Conservation (phyloP, 2,329 filamentous ascomycete genomes). For the Fusarium lyarnte region DNA sequence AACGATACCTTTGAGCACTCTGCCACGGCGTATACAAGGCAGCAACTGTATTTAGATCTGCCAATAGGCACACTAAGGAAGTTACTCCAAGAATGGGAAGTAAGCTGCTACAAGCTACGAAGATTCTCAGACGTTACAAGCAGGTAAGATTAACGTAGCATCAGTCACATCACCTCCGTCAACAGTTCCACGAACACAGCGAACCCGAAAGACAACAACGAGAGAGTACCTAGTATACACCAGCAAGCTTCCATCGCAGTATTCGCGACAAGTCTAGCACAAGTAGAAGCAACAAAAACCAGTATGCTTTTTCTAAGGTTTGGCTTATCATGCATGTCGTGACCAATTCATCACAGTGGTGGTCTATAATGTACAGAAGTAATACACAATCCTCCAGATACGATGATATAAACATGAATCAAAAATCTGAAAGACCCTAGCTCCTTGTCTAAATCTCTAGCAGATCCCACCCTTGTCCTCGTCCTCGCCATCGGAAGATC, state of each 20-base stretch:
- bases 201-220: background rate
- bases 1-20: too few relatives aligned
- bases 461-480: slow-evolving; percentile 12
- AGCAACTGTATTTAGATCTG: background rate
- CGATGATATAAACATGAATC: background rate
- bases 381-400: background rate
- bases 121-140: background rate
- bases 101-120: too few relatives aligned
- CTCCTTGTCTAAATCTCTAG: slow-evolving; percentile 2
- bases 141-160: background rate
- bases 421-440: slow-evolving; percentile 6
- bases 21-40: background rate
- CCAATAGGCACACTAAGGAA: background rate
- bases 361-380: slow-evolving; percentile 14
- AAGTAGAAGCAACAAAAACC: background rate
- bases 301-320: background rate
- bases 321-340: background rate
- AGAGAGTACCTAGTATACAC: background rate
- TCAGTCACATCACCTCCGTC: background rate
- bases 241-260: background rate
- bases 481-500: slow-evolving; percentile 30
- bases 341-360: background rate
- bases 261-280: background rate
- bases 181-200: background rate
- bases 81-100: background rate